phyloP scores from a whole-genome alignment of 2,329 filamentous ascomycete species.

The Coniochaeta sp. region DNA sequence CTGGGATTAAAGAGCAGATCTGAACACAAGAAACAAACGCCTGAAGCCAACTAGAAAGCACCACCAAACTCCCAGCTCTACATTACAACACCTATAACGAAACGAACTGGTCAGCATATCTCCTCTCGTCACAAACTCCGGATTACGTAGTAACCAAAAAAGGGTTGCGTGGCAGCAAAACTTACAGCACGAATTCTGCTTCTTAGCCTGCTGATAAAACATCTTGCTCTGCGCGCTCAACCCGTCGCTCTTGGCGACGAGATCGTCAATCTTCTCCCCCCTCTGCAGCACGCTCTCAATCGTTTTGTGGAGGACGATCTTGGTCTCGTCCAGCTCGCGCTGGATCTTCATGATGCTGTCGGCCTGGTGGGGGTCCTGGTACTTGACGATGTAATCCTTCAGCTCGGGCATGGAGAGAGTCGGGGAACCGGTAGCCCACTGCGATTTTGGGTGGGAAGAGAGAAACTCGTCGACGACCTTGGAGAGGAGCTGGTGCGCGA shows the following conservation, averaged over 20 bases:
- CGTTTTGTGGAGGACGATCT: constrained; percentile 93
- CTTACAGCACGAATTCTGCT: constrained; percentile 68
- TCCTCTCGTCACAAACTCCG: too few species aligned
- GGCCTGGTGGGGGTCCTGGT: constrained; percentile 78
- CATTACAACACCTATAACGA: not conserved
- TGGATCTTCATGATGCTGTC: constrained; percentile 93
- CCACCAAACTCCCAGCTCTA: not conserved
- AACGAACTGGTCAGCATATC: too few species aligned
- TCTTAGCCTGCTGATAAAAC: constrained; percentile 78
- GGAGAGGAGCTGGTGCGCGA: constrained; percentile 69
- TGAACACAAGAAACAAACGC: too few species aligned
- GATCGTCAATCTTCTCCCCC: constrained; percentile 89
- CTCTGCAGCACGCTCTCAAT: constrained; percentile 80
- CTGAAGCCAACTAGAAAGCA: not conserved
- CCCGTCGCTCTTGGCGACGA: constrained; percentile 87
- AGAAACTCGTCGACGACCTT: constrained; percentile 85
- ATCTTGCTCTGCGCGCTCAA: constrained; percentile 89
- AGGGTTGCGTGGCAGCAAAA: too few species aligned
- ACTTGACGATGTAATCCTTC: constrained; percentile 64
- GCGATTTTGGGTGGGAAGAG: constrained; percentile 54
- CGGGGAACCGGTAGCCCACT: constrained; percentile 52
- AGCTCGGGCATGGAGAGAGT: constrained; percentile 62
- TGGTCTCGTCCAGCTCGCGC: constrained; percentile 92
- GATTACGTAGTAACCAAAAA: too few species aligned
- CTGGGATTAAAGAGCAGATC: too few species aligned